These are phyloP conservation scores for Ilex asprella DNA, from an alignment of 257 asterid genomes.

Conservation along the genomic window DNA sequence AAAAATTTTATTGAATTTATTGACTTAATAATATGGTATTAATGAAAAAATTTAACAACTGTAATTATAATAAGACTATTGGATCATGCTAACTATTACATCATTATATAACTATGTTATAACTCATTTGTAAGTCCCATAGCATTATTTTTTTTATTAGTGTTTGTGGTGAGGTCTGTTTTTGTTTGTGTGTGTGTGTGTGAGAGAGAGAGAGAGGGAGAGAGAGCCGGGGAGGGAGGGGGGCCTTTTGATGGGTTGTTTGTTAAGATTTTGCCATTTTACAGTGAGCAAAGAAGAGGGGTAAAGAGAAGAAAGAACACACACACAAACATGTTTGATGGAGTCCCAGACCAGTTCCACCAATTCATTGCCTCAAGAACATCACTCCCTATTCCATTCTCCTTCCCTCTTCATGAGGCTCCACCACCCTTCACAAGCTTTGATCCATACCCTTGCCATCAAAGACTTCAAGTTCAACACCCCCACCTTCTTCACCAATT, in stretches of 20 bases:
- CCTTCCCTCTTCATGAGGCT: constrained; percentile 35
- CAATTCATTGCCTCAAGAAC: constrained; percentile 46
- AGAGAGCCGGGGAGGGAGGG: no score
- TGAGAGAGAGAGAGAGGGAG: no score
- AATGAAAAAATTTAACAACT: no score
- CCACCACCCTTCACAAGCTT: constrained; percentile 25
- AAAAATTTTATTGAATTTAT: neutral
- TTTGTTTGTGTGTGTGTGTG: no score
- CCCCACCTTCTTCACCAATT: constrained; percentile 17
- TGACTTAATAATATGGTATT: no score
- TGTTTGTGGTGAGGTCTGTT: no score
- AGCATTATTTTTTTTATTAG: no score
- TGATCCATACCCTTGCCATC: constrained; percentile 32
- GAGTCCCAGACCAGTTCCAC: constrained; percentile 47
- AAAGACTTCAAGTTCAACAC: neutral
- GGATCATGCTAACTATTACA: no score
- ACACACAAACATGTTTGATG: constrained; percentile 46
- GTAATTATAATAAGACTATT: no score
- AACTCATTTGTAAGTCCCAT: neutral
- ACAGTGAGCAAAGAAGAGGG: constrained; percentile 5
- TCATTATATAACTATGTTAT: neutral
- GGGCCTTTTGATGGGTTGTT: neutral
- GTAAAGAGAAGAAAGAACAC: neutral
- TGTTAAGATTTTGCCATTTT: constrained; percentile 3
- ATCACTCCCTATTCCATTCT: constrained; percentile 28